Conservation (phyloP, 1,284 basidiomycete genomes). For the Boletellus deceptivus region DNA sequence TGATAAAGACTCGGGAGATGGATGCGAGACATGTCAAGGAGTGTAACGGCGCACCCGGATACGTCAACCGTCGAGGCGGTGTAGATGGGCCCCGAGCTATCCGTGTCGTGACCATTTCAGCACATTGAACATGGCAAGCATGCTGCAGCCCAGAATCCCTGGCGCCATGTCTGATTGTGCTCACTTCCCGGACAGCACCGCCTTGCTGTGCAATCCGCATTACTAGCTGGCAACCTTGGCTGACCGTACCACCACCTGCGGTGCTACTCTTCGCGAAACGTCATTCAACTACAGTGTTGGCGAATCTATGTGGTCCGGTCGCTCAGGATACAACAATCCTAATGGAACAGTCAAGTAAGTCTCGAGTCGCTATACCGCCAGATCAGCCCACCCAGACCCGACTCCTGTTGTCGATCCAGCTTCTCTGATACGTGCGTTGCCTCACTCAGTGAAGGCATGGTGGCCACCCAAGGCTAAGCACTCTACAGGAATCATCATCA, state of each 20-base stretch:
- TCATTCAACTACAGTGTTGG: not conserved
- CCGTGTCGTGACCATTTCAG: no score
- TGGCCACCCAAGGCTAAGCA: no score
- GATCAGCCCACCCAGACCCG: not conserved
- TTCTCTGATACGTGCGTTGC: conserved; percentile 15
- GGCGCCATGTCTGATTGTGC: no score
- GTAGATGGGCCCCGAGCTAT: not conserved
- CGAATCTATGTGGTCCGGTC: conserved; percentile 19
- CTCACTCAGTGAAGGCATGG: no score
- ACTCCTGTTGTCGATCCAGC: not conserved
- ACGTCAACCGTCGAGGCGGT: not conserved
- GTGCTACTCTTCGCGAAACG: not conserved
- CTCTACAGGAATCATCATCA: not conserved
- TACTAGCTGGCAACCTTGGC: no score
- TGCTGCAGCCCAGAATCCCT: no score
- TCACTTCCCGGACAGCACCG: no score
- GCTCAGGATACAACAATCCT: conserved; percentile 9
- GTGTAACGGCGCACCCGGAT: not conserved
- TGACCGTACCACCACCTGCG: not conserved
- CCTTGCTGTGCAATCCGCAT: no score
- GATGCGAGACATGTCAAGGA: conserved; percentile 4
- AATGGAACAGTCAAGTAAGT: conserved; percentile 14
- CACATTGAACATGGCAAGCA: no score
- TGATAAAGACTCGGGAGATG: no score
- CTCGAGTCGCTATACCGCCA: not conserved